Evolutionary conservation across 176 grass and related monocot species (phyloP), one percentile per base, ranked within the genome.

Genomic region (Dactylis glomerata): DNA sequence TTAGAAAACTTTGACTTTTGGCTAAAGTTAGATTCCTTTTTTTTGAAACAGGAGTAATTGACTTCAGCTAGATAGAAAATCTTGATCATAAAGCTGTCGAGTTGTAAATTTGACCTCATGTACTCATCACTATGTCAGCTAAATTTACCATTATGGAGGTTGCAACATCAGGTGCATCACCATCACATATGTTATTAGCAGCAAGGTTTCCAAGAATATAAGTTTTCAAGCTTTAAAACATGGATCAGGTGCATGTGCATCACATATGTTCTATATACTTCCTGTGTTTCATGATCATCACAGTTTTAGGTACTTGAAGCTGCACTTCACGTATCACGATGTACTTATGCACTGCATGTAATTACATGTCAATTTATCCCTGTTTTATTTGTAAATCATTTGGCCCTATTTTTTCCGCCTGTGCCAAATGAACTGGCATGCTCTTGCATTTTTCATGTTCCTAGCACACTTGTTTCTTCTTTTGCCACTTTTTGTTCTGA

Each of bases 131-230:
- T 47, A 36, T n/a, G n/a, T 63, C 23, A 75, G 19, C 55, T 83
- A 73, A 8, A 24, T 63, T 34, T 83, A 5, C 79, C 47, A 3
- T 32, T 73, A 23, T 24, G 54, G 22, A 31, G 59, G 67, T 59
- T 72, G 17, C 26, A 33, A 8, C 12, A 26, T 68, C n/a, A 24
- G 46, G 44, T 68, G 44, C 8, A 49, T 74, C 42, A 49, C 42
- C 31, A 74, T 74, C 70, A 49, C 26, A 31, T 46, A 72, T 49
- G 44, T 74, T 73, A 31, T 74, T 74, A 74, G 42, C 42, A 30
- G 26, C 22, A 49, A 22, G 47, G 20, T 64, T 63, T 32, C 7
- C 16, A 33, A 10, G 41, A 66, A 23, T 23, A 45, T 65, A 65
- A 33, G 16, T 22, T 77, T 20, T 8, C 3, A 36, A 67, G 42